Evolutionary conservation across 2,329 filamentous ascomycete genomes (phyloP).

Genomic region (Coniochaeta hoffmannii): DNA sequence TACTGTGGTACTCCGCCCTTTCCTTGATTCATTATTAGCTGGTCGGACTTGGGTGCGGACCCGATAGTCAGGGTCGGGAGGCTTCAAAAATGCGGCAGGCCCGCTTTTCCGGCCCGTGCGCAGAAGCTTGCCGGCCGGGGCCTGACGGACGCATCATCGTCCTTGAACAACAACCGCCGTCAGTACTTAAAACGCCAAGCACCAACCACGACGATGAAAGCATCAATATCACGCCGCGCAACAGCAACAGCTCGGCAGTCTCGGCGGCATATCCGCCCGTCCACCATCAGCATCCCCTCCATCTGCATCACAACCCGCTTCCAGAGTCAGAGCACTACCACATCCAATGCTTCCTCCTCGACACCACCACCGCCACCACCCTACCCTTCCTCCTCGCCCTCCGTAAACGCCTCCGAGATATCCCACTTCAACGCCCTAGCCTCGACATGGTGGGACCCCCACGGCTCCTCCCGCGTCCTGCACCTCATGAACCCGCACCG

Average conservation of each 20-base stretch:
- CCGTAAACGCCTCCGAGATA: slow-evolving; percentile 82
- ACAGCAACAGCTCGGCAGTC: neutral
- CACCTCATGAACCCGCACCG: slow-evolving; percentile 98
- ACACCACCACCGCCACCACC: slow-evolving; percentile 13
- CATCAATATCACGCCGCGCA: neutral
- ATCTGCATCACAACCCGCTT: neutral
- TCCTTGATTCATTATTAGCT: neutral
- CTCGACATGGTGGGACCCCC: slow-evolving; percentile 93
- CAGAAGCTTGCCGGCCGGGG: neutral
- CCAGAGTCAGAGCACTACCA: slow-evolving; percentile 3
- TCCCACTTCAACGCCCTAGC: slow-evolving; percentile 93
- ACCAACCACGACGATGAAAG: neutral
- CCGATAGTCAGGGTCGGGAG: neutral
- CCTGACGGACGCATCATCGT: no score
- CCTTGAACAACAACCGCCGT: no score
- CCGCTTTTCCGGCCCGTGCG: neutral
- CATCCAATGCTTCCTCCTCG: neutral
- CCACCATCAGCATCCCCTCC: neutral
- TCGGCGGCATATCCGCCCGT: neutral
- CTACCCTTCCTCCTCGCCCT: slow-evolving; percentile 41
- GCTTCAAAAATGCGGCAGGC: neutral
- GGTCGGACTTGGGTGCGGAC: neutral
- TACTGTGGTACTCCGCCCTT: no score
- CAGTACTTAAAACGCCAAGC: no score
- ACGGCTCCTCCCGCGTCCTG: slow-evolving; percentile 83